Conservation (phyloP, 140 eudicot species). For the Oenanthe javanica region DNA sequence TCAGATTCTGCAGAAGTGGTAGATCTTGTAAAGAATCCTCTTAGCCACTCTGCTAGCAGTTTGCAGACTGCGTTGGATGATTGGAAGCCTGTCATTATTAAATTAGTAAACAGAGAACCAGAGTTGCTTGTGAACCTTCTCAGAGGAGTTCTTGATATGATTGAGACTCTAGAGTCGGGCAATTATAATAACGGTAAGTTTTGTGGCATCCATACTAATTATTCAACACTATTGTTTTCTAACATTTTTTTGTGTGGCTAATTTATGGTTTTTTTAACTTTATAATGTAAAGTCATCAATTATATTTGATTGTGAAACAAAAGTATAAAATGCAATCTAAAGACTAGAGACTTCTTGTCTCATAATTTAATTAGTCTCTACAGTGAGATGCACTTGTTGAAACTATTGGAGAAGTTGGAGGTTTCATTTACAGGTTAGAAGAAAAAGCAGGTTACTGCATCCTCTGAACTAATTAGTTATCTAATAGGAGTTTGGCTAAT, state of each 20-base stretch:
- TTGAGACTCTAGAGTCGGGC: conserved; percentile 36
- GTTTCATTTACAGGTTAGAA: background rate
- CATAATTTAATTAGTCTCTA: background rate
- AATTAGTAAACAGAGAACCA: conserved; percentile 65
- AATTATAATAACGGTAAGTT: conserved; percentile 35
- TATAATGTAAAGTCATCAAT: background rate
- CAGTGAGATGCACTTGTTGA: background rate
- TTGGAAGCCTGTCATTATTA: conserved; percentile 68
- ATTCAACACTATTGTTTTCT: background rate
- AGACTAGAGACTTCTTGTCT: background rate
- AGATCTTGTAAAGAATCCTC: conserved; percentile 24
- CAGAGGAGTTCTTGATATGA: conserved; percentile 55
- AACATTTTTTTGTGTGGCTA: background rate
- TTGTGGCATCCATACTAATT: background rate
- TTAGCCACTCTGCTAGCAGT: conserved; percentile 10
- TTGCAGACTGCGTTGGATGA: conserved; percentile 42
- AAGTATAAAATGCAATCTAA: background rate
- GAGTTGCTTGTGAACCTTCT: conserved; percentile 65
- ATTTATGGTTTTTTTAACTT: background rate
- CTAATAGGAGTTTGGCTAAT: background rate
- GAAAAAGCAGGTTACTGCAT: background rate
- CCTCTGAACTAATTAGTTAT: background rate
- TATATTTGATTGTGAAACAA: background rate
- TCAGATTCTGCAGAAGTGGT: conserved; percentile 38
- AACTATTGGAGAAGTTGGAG: background rate